A percentile compares a stretch with the other conserved stretches of the same genome.
Evolutionary conservation across 2,329 filamentous ascomycete species (phyloP).

Genomic region (Pezicula radicicola): DNA sequence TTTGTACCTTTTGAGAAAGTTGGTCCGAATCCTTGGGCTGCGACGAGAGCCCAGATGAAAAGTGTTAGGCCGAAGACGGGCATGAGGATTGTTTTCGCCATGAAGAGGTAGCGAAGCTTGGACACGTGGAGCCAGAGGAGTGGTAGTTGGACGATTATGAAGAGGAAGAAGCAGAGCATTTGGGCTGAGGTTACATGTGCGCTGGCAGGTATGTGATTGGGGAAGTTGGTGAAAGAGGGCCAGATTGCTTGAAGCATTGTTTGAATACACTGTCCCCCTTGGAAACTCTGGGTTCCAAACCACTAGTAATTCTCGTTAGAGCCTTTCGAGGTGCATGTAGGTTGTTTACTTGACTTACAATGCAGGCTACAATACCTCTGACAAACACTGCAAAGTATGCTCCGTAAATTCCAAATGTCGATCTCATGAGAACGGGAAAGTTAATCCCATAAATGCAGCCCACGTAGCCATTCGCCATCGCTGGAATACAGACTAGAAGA

Average conservation of each 20-base stretch:
- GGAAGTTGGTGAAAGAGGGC: constrained; percentile 46
- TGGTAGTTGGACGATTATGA: constrained; percentile 19
- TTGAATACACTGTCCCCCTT: constrained; percentile 29
- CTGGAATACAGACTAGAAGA: constrained; percentile 51
- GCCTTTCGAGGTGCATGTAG: background rate
- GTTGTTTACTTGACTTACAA: constrained; percentile 10
- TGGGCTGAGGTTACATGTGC: constrained; percentile 51
- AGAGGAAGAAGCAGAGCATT: constrained; percentile 52
- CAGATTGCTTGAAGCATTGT: constrained; percentile 43
- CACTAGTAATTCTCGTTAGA: constrained; percentile 2
- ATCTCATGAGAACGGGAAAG: constrained; percentile 41
- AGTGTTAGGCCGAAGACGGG: constrained; percentile 18
- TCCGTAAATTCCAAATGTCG: constrained; percentile 41
- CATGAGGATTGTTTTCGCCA: constrained; percentile 39
- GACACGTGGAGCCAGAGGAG: constrained; percentile 46
- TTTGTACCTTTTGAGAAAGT: constrained; percentile 17
- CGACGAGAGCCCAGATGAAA: constrained; percentile 20
- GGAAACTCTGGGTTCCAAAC: constrained; percentile 20
- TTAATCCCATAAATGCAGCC: constrained; percentile 42
- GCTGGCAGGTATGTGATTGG: constrained; percentile 47
- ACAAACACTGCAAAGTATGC: constrained; percentile 35
- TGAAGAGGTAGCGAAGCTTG: constrained; percentile 48
- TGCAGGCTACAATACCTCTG: constrained; percentile 26
- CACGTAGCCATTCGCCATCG: constrained; percentile 41
- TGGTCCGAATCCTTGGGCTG: constrained; percentile 19